Percentiles rank a stretch among this genome's conserved stretches.
Evolutionary conservation across 495 filamentous ascomycete species (phyloP).

Genomic region (Aspergillus sclerotiicarbonarius): DNA sequence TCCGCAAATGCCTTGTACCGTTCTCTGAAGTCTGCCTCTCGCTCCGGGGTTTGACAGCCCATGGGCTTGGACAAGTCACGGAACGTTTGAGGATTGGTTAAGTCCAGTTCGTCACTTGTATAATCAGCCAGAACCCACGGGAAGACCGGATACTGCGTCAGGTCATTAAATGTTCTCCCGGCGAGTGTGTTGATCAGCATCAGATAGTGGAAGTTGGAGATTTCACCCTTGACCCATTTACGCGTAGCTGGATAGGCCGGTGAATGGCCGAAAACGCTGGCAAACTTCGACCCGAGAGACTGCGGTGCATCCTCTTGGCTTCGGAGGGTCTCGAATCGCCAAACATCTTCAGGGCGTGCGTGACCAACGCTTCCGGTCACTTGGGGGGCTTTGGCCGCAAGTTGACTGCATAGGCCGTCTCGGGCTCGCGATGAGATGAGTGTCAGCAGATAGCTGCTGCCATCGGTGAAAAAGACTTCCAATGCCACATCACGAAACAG

Average conservation of each 20-base stretch:
- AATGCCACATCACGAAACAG: conserved; percentile 93
- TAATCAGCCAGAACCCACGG: conserved; percentile 97
- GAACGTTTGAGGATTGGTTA: conserved; percentile 79
- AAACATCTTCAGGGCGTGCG: conserved; percentile 65
- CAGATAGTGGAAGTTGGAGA: conserved; percentile 97
- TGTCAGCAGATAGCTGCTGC: conserved; percentile 88
- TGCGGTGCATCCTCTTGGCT: conserved; percentile 79
- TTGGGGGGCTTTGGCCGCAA: conserved; percentile 76
- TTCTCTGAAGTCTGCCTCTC: conserved; percentile 75
- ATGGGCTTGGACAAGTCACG: conserved; percentile 93
- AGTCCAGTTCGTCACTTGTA: conserved; percentile 89
- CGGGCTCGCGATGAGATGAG: conserved; percentile 67
- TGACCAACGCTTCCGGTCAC: conserved; percentile 55
- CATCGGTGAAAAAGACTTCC: conserved; percentile 95
- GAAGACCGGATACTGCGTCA: conserved; percentile 98
- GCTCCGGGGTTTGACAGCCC: conserved; percentile 80
- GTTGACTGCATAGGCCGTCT: conserved; percentile 73
- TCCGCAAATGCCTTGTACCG: conserved; percentile 86
- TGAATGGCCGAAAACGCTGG: conserved; percentile 82
- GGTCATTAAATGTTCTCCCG: conserved; percentile 93
- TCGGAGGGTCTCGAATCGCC: conserved; percentile 82
- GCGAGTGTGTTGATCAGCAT: conserved; percentile 99
- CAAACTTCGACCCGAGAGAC: conserved; percentile 85
- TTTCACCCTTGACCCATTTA: conserved; percentile 89
- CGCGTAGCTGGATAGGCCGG: conserved; percentile 78